Evolutionary conservation across 164 flowering plant genomes (phyloP).

Genomic region (Santalum album): DNA sequence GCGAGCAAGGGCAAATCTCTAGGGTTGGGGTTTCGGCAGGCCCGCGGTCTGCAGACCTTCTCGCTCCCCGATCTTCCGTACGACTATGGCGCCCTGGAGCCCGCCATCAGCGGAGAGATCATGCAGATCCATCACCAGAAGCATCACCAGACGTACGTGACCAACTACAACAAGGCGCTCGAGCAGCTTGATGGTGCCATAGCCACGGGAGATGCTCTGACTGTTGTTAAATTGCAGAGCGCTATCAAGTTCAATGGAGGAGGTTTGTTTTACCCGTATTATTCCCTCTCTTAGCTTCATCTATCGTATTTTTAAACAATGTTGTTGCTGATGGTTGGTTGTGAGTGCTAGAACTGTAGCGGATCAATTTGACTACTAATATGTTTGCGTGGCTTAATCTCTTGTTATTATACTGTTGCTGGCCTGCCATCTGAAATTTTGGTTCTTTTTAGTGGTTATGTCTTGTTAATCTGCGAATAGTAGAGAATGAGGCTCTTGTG

Average conservation of each 20-base stretch:
- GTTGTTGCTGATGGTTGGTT: too few species aligned
- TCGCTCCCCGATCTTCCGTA: slow-evolving; percentile 84
- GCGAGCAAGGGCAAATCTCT: not conserved
- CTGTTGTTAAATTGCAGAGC: slow-evolving; percentile 68
- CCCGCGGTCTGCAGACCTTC: slow-evolving; percentile 50
- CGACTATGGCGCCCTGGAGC: slow-evolving; percentile 89
- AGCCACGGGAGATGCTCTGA: slow-evolving; percentile 51
- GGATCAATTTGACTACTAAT: too few species aligned
- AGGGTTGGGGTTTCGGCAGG: slow-evolving; percentile 14
- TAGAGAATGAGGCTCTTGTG: too few species aligned
- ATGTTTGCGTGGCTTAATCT: too few species aligned
- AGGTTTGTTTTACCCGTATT: slow-evolving; percentile 41
- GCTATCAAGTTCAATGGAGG: slow-evolving; percentile 98
- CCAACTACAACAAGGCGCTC: slow-evolving; percentile 81
- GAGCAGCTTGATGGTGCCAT: slow-evolving; percentile 70
- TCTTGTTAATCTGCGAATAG: too few species aligned
- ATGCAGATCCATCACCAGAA: slow-evolving; percentile 94
- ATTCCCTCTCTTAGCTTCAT: too few species aligned
- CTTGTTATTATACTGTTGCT: too few species aligned
- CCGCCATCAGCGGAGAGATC: slow-evolving; percentile 83
- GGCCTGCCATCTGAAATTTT: too few species aligned
- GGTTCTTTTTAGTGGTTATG: too few species aligned
- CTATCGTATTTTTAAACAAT: too few species aligned
- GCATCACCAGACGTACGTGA: slow-evolving; percentile 87
- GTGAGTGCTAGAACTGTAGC: too few species aligned